A percentile compares a stretch with the other conserved stretches of the same genome.
Evolutionary conservation across 106 monocot genomes (phyloP).

Genomic region (Ottelia alismoides): DNA sequence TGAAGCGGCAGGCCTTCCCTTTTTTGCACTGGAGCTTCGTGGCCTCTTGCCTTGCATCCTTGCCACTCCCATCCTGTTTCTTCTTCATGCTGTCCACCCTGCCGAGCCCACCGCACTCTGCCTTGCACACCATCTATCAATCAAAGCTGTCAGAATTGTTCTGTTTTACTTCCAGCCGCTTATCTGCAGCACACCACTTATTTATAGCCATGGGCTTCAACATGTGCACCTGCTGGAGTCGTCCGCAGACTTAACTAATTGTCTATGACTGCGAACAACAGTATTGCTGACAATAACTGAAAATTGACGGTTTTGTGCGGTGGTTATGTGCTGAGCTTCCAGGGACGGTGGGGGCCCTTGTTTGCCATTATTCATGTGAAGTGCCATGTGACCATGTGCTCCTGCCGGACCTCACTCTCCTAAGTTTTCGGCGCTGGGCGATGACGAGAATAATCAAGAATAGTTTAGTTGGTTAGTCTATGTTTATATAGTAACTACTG

Average conservation of each 20-base stretch:
- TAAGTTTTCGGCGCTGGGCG: background rate
- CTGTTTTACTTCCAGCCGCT: no score
- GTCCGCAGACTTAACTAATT: conserved; percentile 7
- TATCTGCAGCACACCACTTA: no score
- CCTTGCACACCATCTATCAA: conserved; percentile 7
- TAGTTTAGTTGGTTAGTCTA: no score
- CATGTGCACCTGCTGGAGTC: background rate
- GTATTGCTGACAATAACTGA: background rate
- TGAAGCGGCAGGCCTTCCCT: conserved; percentile 11
- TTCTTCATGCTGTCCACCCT: conserved; percentile 4
- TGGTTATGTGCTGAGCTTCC: background rate
- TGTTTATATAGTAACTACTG: no score
- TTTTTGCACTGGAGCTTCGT: conserved; percentile 8
- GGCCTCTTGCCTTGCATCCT: conserved; percentile 1
- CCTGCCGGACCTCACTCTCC: background rate
- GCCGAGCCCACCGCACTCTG: background rate
- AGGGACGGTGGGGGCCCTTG: background rate
- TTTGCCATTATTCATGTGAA: conserved; percentile 1
- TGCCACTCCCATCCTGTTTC: background rate
- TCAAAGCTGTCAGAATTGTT: background rate
- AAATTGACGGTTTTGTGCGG: background rate
- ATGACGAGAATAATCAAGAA: no score
- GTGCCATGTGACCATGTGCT: conserved; percentile 6
- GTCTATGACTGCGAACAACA: background rate
- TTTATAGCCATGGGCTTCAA: no score